These are phyloP conservation scores for Sequoiadendron giganteum DNA, from an alignment of 75 land plant species.

Conservation along the genomic window DNA sequence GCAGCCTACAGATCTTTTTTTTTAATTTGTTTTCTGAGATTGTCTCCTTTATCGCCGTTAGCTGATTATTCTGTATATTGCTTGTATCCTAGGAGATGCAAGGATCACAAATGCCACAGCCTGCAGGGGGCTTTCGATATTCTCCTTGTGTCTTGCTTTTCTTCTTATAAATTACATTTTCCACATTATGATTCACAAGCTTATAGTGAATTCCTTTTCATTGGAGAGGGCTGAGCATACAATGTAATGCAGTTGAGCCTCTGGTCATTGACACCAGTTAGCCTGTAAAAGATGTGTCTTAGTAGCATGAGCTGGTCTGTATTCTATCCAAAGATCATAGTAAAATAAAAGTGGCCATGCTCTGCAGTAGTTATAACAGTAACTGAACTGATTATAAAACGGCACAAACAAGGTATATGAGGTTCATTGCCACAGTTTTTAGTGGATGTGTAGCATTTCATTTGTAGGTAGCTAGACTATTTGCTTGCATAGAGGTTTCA, in stretches of 20 bases:
- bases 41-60: not conserved
- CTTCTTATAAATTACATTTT: not conserved
- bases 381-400: not conserved
- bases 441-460: not conserved
- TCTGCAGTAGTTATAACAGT: not conserved
- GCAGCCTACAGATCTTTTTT: not conserved
- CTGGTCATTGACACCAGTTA: not conserved
- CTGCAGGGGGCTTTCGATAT: not conserved
- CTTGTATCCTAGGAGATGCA: not conserved
- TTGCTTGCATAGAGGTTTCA: not conserved
- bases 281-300: not conserved
- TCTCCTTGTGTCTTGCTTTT: not conserved
- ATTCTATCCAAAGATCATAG: not conserved
- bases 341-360: not conserved
- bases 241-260: slow-evolving; percentile 1
- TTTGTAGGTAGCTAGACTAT: not conserved
- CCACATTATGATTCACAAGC: not conserved
- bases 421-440: not conserved
- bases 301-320: not conserved
- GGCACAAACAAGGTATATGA: not conserved
- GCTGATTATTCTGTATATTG: not conserved
- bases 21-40: not conserved
- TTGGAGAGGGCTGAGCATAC: not conserved
- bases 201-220: not conserved
- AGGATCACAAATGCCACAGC: not conserved